phyloP scores from a whole-genome alignment of 345 rosid genomes.

The Eucalyptus sp. region DNA sequence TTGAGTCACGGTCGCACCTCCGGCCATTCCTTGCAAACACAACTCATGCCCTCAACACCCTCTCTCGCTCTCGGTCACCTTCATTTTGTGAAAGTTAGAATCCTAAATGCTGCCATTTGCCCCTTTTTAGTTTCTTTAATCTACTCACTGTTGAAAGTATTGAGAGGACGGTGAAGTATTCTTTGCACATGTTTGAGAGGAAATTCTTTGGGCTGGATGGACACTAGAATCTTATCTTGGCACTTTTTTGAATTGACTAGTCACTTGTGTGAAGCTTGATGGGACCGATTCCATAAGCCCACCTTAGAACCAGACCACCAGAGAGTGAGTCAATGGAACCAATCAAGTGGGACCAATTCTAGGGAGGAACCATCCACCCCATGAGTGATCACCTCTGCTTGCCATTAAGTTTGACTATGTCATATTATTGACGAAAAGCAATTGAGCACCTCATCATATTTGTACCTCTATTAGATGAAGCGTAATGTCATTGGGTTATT shows the following conservation, averaged over 20 bases:
- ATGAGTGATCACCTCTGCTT: rapidly evolving
- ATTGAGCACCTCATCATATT: not conserved
- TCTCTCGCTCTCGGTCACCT: rapidly evolving
- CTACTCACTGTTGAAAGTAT: no score
- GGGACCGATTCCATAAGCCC: no score
- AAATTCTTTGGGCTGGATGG: rapidly evolving
- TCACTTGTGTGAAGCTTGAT: no score
- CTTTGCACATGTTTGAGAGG: no score
- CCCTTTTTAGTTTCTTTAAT: no score
- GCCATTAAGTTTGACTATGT: not conserved
- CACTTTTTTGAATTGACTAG: rapidly evolving
- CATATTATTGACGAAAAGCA: not conserved
- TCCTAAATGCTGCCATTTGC: no score
- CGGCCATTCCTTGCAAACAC: no score
- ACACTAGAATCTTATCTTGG: no score
- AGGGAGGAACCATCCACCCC: no score
- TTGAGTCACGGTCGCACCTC: rapidly evolving
- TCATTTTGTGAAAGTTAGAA: no score
- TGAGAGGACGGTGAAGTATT: rapidly evolving
- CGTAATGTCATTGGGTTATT: not conserved
- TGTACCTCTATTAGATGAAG: not conserved
- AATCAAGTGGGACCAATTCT: no score
- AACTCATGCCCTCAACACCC: no score
- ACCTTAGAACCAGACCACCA: rapidly evolving
- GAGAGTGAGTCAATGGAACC: rapidly evolving